Evolutionary conservation across 371 early-diverging fungal genomes (phyloP).

Genomic region (Phascolomyces articulosus): DNA sequence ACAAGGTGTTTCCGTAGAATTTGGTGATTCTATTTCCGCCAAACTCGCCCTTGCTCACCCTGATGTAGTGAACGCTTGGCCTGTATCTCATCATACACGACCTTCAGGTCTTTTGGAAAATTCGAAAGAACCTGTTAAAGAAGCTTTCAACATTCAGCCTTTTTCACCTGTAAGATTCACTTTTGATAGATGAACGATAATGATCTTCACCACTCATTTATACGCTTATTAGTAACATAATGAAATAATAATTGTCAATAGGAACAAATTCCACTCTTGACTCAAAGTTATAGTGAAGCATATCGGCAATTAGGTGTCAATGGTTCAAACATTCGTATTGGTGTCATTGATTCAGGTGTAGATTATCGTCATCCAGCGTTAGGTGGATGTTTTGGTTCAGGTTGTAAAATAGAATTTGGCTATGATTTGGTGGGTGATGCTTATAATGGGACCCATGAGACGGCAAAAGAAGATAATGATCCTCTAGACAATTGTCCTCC

Average conservation of each 20-base stretch:
- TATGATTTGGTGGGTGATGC: constrained; percentile 66
- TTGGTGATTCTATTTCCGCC: constrained; percentile 19
- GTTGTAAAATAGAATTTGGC: constrained; percentile 57
- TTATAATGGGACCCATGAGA: constrained; percentile 28
- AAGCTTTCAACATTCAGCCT: constrained; percentile 8
- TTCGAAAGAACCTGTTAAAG: background rate
- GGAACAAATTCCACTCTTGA: constrained; percentile 26
- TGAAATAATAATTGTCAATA: background rate
- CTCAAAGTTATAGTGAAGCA: constrained; percentile 16
- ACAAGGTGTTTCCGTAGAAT: constrained; percentile 31
- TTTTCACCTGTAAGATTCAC: background rate
- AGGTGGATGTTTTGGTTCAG: constrained; percentile 5
- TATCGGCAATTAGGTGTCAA: constrained; percentile 21
- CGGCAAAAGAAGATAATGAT: constrained; percentile 26
- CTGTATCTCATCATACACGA: constrained; percentile 26
- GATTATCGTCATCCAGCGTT: constrained; percentile 10
- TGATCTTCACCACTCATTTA: too few relatives aligned
- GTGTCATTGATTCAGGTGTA: constrained; percentile 41
- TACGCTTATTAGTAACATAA: background rate
- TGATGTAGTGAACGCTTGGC: constrained; percentile 30
- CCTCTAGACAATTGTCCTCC: constrained; percentile 39
- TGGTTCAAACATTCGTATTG: constrained; percentile 37
- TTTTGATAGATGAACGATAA: background rate
- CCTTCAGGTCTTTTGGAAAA: constrained; percentile 8
- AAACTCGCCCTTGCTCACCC: constrained; percentile 13